Base-by-base conservation (phyloP, 257 asterid genomes). In the Voacanga thouarsii region DNA sequence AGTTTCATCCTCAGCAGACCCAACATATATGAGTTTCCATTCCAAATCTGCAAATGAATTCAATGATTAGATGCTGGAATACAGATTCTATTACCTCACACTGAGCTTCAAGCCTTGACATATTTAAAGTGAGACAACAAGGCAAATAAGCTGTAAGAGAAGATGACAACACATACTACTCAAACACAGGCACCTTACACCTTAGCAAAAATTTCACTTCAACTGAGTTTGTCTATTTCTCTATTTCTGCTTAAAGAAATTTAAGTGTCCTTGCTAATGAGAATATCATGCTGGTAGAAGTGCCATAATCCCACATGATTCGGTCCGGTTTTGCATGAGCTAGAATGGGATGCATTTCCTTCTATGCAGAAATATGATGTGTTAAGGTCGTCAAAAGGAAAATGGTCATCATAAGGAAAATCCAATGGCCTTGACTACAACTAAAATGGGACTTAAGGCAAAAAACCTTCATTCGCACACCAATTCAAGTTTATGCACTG, bases 1-100 rank as follows among this genome's bases (percentile, higher is more conserved):
- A 28, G 96, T 88, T 80, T 93, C 99, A 80, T 96, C 99, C 86
- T 96, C 99, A 45, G 99, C 99, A 39, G 99, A 96, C 86, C 99
- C 99, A 45, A 96, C 99, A 80, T 96, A 96, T 49, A 89, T 89
- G 80, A 96, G 97, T 81, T 96, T 96, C 99, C 99, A 96, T 81
- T 96, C 99, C 88, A 96, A 84, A 88, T 96, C 99, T 96, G 96
- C 86, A 80, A 24, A 66, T 51, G 78, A 63, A 10, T 66, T 72
- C 73, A 69, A 74, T 79, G 21, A 43, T 78, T 49, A 78, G 30
- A 23, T 71, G 24, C 44, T 37, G 53, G n/a, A 78, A 30, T 11
- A n/a, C 28, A 49, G 50, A 59, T 24, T 24, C 47, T 28, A 45
- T 33, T 57, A 33, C 21, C 33, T 43, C 12, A 33, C 8, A 72